phyloP scores from a whole-genome alignment of 2,329 filamentous ascomycete species.

The Rhinocladiella similis region DNA sequence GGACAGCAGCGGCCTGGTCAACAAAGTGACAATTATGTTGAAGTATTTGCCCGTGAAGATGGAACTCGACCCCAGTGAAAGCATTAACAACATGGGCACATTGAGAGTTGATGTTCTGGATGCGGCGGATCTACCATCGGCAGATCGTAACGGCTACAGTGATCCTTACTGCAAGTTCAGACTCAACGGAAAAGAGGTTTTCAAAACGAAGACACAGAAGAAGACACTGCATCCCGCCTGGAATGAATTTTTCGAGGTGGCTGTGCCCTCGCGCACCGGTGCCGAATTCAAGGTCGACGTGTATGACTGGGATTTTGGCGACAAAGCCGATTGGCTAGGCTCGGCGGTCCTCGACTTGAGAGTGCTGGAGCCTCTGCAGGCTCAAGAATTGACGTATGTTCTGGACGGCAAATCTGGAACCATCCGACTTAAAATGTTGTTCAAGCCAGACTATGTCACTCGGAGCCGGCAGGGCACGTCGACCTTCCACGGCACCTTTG shows the following conservation, averaged over 20 bases:
- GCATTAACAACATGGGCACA: constrained; percentile 97
- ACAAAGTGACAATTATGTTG: constrained; percentile 83
- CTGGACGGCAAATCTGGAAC: constrained; percentile 89
- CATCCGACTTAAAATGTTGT: constrained; percentile 79
- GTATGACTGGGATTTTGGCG: constrained; percentile 95
- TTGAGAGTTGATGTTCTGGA: constrained; percentile 92
- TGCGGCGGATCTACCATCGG: constrained; percentile 81
- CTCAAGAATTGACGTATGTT: constrained; percentile 70
- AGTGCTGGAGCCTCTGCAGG: constrained; percentile 79
- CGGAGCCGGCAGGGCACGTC: constrained; percentile 85
- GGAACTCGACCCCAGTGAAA: constrained; percentile 89
- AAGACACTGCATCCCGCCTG: constrained; percentile 93
- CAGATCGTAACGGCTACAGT: constrained; percentile 93
- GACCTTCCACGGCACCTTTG: constrained; percentile 90
- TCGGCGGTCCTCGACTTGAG: constrained; percentile 73
- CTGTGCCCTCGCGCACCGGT: constrained; percentile 78
- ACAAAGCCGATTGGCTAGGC: constrained; percentile 90
- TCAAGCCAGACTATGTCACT: constrained; percentile 89
- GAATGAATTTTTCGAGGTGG: constrained; percentile 93
- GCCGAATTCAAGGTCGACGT: constrained; percentile 81
- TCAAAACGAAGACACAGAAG: constrained; percentile 95
- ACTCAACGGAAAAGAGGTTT: constrained; percentile 82
- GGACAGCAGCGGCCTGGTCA: constrained; percentile 72
- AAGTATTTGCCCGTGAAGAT: constrained; percentile 95
- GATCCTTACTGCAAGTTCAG: constrained; percentile 96